Evolutionary conservation across 768 basidiomycete species (phyloP).

Genomic region (Leccinum obscurum): DNA sequence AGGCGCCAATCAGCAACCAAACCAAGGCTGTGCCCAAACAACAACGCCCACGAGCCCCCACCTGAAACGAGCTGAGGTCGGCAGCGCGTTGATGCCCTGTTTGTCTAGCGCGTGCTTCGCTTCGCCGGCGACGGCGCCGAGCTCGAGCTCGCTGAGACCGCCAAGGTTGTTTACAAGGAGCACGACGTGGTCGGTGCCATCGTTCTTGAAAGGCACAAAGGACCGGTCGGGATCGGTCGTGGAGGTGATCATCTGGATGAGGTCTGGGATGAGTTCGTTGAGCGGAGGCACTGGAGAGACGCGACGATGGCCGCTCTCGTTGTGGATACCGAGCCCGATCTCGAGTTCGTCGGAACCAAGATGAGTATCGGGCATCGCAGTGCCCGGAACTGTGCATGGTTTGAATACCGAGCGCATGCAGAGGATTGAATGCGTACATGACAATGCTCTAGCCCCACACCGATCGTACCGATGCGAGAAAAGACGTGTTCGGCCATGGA

Average conservation of each 20-base stretch:
- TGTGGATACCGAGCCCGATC: too few species aligned
- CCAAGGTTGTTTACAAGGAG: constrained; percentile 88
- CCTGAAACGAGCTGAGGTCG: too few species aligned
- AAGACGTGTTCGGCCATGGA: constrained; percentile 65
- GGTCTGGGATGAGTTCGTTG: constrained; percentile 35
- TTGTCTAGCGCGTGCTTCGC: constrained; percentile 53
- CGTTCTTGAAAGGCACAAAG: constrained; percentile 68
- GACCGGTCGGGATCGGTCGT: constrained; percentile 74
- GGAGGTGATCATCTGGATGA: constrained; percentile 71
- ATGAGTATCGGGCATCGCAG: constrained; percentile 49
- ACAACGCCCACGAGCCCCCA: too few species aligned
- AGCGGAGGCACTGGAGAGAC: too few species aligned
- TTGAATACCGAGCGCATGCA: neutral
- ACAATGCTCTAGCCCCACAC: constrained; percentile 86
- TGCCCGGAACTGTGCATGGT: constrained; percentile 67
- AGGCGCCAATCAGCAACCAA: too few species aligned
- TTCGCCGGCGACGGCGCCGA: constrained; percentile 67
- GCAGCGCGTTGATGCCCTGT: constrained; percentile 41
- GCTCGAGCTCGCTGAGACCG: constrained; percentile 80
- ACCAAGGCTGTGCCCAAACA: too few species aligned
- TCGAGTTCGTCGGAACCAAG: too few species aligned
- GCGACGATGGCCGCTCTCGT: too few species aligned
- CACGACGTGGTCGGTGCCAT: constrained; percentile 67
- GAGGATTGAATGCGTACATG: constrained; percentile 51
- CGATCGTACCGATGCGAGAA: constrained; percentile 74